Percentiles rank a stretch among this genome's conserved stretches.
Evolutionary conservation across 2,329 filamentous ascomycete species (phyloP).

Genomic region (Penicillium sp.): DNA sequence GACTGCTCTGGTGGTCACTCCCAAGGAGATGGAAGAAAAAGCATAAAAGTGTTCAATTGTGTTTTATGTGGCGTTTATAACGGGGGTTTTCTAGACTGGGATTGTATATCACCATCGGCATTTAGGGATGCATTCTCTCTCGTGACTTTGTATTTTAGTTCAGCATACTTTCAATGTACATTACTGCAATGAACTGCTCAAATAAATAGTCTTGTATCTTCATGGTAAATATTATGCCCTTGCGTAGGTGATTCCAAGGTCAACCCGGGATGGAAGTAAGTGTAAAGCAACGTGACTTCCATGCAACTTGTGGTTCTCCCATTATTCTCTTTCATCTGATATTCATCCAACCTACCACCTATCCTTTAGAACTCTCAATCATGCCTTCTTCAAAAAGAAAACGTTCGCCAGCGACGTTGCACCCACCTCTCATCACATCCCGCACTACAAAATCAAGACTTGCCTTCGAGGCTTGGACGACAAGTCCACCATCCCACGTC

Average conservation of each 20-base stretch:
- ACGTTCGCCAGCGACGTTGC: constrained; percentile 2
- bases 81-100: constrained; percentile 3
- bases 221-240: background rate
- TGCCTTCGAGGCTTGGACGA: background rate
- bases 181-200: background rate
- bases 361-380: background rate
- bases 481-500: constrained; percentile 6
- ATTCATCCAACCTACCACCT: background rate
- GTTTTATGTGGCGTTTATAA: constrained; percentile 2
- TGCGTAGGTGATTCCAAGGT: background rate
- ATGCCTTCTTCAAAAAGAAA: constrained; percentile 15
- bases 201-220: background rate
- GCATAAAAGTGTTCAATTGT: constrained; percentile 3
- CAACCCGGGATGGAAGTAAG: background rate
- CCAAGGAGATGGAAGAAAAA: constrained; percentile 19
- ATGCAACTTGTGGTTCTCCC: background rate
- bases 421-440: constrained; percentile 13
- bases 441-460: constrained; percentile 7
- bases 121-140: background rate
- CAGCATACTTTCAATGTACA: constrained; percentile 4
- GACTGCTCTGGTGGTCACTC: constrained; percentile 56
- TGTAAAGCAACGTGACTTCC: background rate
- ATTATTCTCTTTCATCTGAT: background rate
- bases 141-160: constrained; percentile 14
- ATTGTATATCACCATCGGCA: constrained; percentile 6